phyloP scores from a whole-genome alignment of 2,329 filamentous ascomycete species.

The Teratosphaeria pseudoeucalypti region DNA sequence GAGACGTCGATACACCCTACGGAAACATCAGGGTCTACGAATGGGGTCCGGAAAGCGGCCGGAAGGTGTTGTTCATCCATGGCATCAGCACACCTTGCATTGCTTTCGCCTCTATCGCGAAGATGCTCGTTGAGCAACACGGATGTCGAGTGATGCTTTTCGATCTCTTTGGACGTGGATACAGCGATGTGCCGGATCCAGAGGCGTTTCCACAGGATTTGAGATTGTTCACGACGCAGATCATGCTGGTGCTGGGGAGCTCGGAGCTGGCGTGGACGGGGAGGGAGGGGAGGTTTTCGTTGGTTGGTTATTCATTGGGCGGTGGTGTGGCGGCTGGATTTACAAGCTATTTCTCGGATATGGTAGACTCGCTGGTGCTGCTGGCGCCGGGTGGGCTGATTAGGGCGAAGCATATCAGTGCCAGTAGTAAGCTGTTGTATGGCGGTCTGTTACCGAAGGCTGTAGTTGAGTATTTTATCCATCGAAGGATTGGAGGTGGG shows the following conservation, averaged over 20 bases:
- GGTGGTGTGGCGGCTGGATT: conserved; percentile 65
- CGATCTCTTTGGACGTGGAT: conserved; percentile 68
- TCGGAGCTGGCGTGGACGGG: conserved; percentile 61
- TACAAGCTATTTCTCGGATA: conserved; percentile 54
- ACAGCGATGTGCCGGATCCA: conserved; percentile 60
- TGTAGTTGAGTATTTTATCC: conserved; percentile 43
- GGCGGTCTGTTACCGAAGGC: conserved; percentile 50
- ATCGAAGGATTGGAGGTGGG: conserved; percentile 33
- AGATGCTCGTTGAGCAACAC: conserved; percentile 48
- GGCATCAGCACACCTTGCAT: conserved; percentile 73
- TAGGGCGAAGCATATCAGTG: conserved; percentile 50
- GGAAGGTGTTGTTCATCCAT: conserved; percentile 65
- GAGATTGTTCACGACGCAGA: conserved; percentile 62
- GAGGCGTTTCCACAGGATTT: conserved; percentile 59
- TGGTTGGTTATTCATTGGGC: conserved; percentile 72
- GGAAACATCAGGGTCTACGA: conserved; percentile 67
- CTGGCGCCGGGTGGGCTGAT: conserved; percentile 73
- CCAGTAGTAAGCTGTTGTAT: conserved; percentile 54
- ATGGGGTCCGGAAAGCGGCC: conserved; percentile 62
- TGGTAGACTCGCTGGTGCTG: conserved; percentile 61
- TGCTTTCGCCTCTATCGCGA: conserved; percentile 55
- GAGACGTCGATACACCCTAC: conserved; percentile 60
- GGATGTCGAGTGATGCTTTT: conserved; percentile 74
- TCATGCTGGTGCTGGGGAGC: conserved; percentile 59
- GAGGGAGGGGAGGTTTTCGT: conserved; percentile 45